phyloP scores from a whole-genome alignment of 495 filamentous ascomycete species.

The Neurospora pannonica region DNA sequence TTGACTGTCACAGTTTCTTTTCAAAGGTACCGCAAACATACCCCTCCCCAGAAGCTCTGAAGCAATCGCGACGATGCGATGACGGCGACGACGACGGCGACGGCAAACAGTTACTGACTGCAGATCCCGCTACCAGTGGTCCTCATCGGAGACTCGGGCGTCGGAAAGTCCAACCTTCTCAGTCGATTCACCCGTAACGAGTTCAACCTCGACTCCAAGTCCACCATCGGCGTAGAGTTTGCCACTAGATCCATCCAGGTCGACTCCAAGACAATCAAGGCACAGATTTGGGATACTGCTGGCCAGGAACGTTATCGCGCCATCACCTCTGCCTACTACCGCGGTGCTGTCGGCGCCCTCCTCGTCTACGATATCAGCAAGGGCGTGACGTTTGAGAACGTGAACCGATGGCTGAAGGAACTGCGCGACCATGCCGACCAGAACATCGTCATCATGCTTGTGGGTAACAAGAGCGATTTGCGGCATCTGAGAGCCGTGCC shows the following conservation, averaged over 20 bases:
- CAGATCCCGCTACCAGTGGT: conserved; percentile 60
- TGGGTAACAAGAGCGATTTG: conserved; percentile 99
- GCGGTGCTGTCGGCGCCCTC: conserved; percentile 92
- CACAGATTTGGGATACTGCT: conserved; percentile 99
- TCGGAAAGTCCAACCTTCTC: conserved; percentile 99
- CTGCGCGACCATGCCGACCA: conserved; percentile 95
- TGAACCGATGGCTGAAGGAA: conserved; percentile 98
- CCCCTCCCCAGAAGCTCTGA: not conserved
- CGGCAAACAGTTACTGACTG: not conserved
- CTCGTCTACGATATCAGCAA: conserved; percentile 99
- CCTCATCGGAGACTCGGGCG: conserved; percentile 95
- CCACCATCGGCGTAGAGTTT: conserved; percentile 99
- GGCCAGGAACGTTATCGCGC: conserved; percentile 98
- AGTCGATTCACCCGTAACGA: conserved; percentile 99
- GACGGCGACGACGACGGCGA: conserved; percentile 2
- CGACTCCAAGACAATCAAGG: conserved; percentile 99
- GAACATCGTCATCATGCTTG: conserved; percentile 99
- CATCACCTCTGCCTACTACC: conserved; percentile 98
- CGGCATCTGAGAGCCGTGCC: conserved; percentile 94
- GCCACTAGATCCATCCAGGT: conserved; percentile 98
- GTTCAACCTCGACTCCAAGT: conserved; percentile 99
- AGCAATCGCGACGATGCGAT: not conserved
- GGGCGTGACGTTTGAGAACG: conserved; percentile 98
- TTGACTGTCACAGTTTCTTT: conserved; percentile 69
- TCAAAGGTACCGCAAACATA: conserved; percentile 66